Evolutionary conservation across 2,329 filamentous ascomycete species (phyloP).

Genomic region (Botrytis porri): DNA sequence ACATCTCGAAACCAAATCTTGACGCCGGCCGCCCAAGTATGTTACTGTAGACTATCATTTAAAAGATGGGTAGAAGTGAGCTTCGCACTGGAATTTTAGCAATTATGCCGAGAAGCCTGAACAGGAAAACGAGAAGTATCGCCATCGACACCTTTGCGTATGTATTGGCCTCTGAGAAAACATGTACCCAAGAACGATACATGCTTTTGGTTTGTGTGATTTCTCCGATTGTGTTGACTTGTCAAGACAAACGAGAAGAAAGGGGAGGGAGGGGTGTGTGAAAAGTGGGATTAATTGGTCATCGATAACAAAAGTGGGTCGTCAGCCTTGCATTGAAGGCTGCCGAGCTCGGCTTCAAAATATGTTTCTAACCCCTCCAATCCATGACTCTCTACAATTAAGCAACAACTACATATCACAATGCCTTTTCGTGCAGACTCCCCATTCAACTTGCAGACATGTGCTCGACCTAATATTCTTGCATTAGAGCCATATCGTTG

Average conservation of each 20-base stretch:
- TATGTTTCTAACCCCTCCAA: slow-evolving; percentile 16
- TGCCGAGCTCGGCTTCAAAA: slow-evolving; percentile 16
- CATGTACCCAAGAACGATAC: neutral
- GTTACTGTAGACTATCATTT: neutral
- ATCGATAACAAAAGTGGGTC: neutral
- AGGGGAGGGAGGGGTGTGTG: neutral
- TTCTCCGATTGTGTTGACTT: neutral
- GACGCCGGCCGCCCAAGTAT: no score
- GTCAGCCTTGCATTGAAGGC: slow-evolving; percentile 13
- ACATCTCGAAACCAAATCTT: neutral
- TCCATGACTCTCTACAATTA: neutral
- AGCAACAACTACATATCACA: slow-evolving; percentile 14
- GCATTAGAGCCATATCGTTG: slow-evolving; percentile 76
- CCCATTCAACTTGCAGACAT: slow-evolving; percentile 70
- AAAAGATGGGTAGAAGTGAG: neutral
- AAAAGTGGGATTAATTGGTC: neutral
- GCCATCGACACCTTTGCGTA: neutral
- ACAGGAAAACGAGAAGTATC: neutral
- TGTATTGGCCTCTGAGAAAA: neutral
- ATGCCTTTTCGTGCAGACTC: slow-evolving; percentile 43
- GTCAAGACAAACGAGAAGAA: slow-evolving; percentile 2
- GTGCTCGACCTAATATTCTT: slow-evolving; percentile 74
- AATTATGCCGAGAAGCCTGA: neutral
- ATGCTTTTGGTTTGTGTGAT: neutral
- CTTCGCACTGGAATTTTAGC: neutral